phyloP scores from a whole-genome alignment of 768 basidiomycete species.

The Xerocomus spinulosus region DNA sequence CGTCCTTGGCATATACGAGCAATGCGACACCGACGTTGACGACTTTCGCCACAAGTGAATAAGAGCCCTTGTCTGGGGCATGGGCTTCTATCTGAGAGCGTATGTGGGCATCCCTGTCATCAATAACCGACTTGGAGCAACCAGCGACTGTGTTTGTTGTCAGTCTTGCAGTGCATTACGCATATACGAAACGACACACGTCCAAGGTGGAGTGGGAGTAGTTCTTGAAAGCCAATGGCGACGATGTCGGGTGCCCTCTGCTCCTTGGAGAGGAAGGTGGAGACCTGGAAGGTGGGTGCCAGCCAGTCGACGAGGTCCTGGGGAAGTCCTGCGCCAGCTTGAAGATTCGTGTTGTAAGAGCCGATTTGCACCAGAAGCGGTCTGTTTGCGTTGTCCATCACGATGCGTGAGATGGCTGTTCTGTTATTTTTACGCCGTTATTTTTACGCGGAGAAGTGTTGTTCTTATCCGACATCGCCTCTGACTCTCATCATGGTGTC shows the following conservation, averaged over 20 bases:
- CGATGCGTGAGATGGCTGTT: background rate
- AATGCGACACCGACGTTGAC: slow-evolving; percentile 87
- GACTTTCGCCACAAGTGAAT: slow-evolving; percentile 71
- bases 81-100: slow-evolving; percentile 68
- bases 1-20: slow-evolving; percentile 80
- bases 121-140: slow-evolving; percentile 63
- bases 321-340: slow-evolving; percentile 66
- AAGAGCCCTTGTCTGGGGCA: slow-evolving; percentile 67
- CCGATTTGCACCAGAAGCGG: slow-evolving; percentile 70
- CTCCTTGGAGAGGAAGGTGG: slow-evolving; percentile 61
- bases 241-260: slow-evolving; percentile 76
- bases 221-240: slow-evolving; percentile 91
- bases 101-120: slow-evolving; percentile 67
- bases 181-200: slow-evolving; percentile 44
- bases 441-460: too few species aligned
- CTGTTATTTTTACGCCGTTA: too few species aligned
- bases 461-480: too few species aligned
- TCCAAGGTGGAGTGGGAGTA: slow-evolving; percentile 84
- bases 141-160: slow-evolving; percentile 59
- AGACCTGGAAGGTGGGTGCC: slow-evolving; percentile 72
- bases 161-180: background rate
- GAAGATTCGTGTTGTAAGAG: slow-evolving; percentile 89
- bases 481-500: too few species aligned
- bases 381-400: slow-evolving; percentile 19
- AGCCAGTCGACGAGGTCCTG: slow-evolving; percentile 94